These are phyloP conservation scores for Fusarium haematococcum DNA, from an alignment of 2,329 filamentous ascomycete species.

Conservation along the genomic window DNA sequence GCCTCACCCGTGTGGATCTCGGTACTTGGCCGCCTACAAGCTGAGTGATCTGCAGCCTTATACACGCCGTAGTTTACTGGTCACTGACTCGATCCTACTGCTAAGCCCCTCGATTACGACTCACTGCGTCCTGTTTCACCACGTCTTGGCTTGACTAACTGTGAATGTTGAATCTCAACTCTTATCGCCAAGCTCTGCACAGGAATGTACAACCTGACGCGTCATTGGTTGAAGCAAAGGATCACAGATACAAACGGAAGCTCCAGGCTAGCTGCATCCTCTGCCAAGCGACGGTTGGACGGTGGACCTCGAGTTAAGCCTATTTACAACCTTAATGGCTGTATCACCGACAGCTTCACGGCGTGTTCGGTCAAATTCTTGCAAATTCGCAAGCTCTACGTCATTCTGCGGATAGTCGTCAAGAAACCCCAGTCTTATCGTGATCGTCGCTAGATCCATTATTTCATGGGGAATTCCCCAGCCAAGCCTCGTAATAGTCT, in stretches of 20 bases:
- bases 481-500: conserved; percentile 12
- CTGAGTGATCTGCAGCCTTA: conserved; percentile 40
- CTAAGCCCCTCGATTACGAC: conserved; percentile 21
- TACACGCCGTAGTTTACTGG: conserved; percentile 12
- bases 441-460: conserved; percentile 21
- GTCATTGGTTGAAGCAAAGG: conserved; percentile 24
- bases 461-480: conserved; percentile 2
- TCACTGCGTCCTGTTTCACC: conserved; percentile 3
- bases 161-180: background rate
- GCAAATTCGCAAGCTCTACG: background rate
- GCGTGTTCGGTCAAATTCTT: conserved; percentile 1
- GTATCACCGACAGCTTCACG: conserved; percentile 21
- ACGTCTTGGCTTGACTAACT: background rate
- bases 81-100: background rate
- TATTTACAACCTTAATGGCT: conserved; percentile 42
- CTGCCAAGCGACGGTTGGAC: background rate
- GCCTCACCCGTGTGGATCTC: conserved; percentile 37
- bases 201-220: conserved; percentile 36
- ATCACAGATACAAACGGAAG: conserved; percentile 14
- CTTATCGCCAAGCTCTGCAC: conserved; percentile 18
- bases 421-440: conserved; percentile 23
- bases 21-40: conserved; percentile 24
- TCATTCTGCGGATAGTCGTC: background rate
- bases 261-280: conserved; percentile 30
- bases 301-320: conserved; percentile 20